Evolutionary conservation across 2,329 filamentous ascomycete genomes (phyloP).

Genomic region (Colletotrichum acutatum): DNA sequence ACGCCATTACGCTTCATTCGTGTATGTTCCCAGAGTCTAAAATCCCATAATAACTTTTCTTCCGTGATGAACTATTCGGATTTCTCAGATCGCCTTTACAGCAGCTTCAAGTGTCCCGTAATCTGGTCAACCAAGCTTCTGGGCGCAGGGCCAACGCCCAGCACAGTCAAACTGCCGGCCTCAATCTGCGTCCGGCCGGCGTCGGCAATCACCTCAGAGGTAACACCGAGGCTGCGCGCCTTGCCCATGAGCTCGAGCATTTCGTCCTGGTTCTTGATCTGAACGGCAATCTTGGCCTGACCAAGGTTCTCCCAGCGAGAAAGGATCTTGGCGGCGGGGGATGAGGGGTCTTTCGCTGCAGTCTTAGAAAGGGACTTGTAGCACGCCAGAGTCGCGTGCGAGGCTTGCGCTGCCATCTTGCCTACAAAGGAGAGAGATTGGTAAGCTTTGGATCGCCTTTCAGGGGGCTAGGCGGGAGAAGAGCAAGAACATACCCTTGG

Average conservation of each 20-base stretch:
- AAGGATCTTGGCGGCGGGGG: constrained; percentile 72
- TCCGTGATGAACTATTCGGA: not conserved
- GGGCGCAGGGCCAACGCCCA: constrained; percentile 85
- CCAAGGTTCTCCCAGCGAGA: constrained; percentile 86
- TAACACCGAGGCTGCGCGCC: constrained; percentile 85
- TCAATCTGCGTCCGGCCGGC: constrained; percentile 98
- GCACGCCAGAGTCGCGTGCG: constrained; percentile 96
- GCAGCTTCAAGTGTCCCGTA: constrained; percentile 84
- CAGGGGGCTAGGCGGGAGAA: not conserved
- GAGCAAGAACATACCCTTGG: constrained; percentile 75
- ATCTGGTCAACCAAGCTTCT: constrained; percentile 88
- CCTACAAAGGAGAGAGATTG: constrained; percentile 71
- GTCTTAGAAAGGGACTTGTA: constrained; percentile 82
- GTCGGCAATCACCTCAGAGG: constrained; percentile 90
- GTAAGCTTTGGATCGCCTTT: constrained; percentile 5
- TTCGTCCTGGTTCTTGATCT: constrained; percentile 88
- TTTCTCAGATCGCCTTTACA: constrained; percentile 60
- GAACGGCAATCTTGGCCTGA: constrained; percentile 93
- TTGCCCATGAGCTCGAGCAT: constrained; percentile 78
- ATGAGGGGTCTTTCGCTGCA: constrained; percentile 61
- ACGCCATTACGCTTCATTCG: constrained; percentile 26
- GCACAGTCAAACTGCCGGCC: constrained; percentile 88
- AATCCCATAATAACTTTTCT: not conserved
- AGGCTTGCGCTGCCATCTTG: constrained; percentile 96
- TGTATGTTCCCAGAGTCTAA: constrained; percentile 26